These are phyloP conservation scores for Pythium pyrilobum DNA, from an alignment of 352 stramenopile species.

Conservation along the genomic window DNA sequence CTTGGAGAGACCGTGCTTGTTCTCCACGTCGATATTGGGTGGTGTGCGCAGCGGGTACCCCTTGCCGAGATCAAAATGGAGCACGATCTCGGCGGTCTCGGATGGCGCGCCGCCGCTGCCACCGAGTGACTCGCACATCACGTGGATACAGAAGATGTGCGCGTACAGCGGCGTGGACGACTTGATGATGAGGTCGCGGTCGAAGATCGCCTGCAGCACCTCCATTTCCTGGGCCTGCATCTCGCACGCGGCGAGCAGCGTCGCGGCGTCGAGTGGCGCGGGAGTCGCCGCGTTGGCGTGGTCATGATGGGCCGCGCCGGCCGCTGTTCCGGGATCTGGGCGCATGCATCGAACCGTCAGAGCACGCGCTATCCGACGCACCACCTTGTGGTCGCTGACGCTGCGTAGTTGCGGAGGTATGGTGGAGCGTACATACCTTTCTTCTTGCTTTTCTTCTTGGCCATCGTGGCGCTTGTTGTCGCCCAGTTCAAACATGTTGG, in stretches of 20 bases:
- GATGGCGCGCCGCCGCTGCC: background rate
- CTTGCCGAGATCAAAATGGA: constrained; percentile 71
- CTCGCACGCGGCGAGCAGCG: constrained; percentile 43
- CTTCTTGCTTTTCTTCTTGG: constrained; percentile 77
- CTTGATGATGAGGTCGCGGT: constrained; percentile 60
- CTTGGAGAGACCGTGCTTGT: constrained; percentile 64
- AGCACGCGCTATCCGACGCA: background rate
- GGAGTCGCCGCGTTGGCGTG: background rate
- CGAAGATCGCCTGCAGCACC: constrained; percentile 78
- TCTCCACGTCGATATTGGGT: constrained; percentile 66
- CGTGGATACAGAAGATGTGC: constrained; percentile 78
- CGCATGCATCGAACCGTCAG: constrained; percentile 1
- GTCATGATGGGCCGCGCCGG: background rate
- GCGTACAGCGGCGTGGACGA: constrained; percentile 75
- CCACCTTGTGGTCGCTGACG: background rate
- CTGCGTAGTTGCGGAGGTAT: no score
- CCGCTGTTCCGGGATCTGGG: constrained; percentile 6
- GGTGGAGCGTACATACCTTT: no score
- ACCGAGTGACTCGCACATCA: constrained; percentile 54
- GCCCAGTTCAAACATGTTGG: background rate
- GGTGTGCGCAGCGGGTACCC: constrained; percentile 60
- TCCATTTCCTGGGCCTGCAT: constrained; percentile 79
- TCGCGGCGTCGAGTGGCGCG: constrained; percentile 32
- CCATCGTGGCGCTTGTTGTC: constrained; percentile 30
- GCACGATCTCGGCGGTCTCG: constrained; percentile 52